These are phyloP conservation scores for Entomortierella beljakovae DNA, from an alignment of 192 early-diverging fungal genomes.

Conservation along the genomic window DNA sequence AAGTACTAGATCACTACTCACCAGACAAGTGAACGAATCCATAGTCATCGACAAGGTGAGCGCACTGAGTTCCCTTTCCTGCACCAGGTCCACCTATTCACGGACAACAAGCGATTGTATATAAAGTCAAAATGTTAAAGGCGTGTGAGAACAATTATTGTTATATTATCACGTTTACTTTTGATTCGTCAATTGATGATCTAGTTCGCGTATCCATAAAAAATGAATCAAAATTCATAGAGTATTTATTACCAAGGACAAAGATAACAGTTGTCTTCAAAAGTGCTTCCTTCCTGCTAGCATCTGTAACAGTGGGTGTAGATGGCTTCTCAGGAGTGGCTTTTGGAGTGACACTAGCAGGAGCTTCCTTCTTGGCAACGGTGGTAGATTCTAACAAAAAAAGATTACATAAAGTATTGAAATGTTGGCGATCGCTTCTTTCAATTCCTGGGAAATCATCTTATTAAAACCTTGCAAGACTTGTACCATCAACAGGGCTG, in stretches of 20 bases:
- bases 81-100: slow-evolving; percentile 81
- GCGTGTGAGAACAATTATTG: too few species aligned
- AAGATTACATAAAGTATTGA: background rate
- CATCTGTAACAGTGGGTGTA: slow-evolving; percentile 4
- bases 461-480: background rate
- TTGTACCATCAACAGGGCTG: slow-evolving; percentile 47
- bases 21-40: slow-evolving; percentile 96
- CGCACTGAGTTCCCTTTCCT: slow-evolving; percentile 98
- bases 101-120: too few species aligned
- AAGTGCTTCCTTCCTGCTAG: slow-evolving; percentile 48
- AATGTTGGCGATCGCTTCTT: background rate
- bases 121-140: too few species aligned
- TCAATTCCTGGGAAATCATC: background rate
- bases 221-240: too few species aligned
- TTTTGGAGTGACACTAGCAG: background rate
- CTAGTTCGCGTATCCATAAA: too few species aligned
- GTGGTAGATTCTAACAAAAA: slow-evolving; percentile 4
- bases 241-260: slow-evolving; percentile 74
- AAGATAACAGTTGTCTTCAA: slow-evolving; percentile 83
- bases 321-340: slow-evolving; percentile 12
- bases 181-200: too few species aligned
- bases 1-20: slow-evolving; percentile 25
- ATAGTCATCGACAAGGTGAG: slow-evolving; percentile 86
- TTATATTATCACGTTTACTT: too few species aligned
- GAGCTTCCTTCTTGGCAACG: slow-evolving; percentile 13